A percentile compares a stretch with the other conserved stretches of the same genome.
These are phyloP conservation scores for Bidens hawaiensis DNA, from an alignment of 140 eudicot species.

Conservation along the genomic window DNA sequence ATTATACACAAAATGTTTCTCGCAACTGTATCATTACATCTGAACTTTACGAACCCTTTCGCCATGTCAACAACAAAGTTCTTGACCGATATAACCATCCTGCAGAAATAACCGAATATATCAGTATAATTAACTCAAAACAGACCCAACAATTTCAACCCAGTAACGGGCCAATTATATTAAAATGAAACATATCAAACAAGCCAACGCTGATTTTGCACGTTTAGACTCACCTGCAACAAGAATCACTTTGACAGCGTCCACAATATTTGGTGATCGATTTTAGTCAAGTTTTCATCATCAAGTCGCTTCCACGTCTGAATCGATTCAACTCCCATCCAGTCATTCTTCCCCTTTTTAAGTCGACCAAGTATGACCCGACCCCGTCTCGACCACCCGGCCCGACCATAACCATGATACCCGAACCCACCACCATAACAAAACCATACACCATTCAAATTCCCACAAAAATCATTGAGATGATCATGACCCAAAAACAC, in stretches of 20 bases:
- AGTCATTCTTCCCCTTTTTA: conserved; percentile 52
- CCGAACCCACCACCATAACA: conserved; percentile 98
- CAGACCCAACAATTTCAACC: neutral
- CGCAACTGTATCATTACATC: neutral
- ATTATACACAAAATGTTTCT: neutral
- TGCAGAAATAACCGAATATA: neutral
- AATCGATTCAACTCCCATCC: conserved; percentile 74
- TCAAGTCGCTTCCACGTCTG: conserved; percentile 88
- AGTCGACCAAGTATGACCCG: conserved; percentile 62
- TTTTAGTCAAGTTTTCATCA: conserved; percentile 56
- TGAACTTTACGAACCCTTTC: neutral
- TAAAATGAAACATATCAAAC: neutral
- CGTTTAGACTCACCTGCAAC: conserved; percentile 11
- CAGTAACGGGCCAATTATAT: neutral
- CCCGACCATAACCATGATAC: conserved; percentile 85
- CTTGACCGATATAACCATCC: neutral
- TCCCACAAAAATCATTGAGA: conserved; percentile 84
- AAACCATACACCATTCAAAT: conserved; percentile 79
- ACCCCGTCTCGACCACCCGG: conserved; percentile 73
- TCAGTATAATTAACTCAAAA: neutral
- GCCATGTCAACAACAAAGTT: neutral
- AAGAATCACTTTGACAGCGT: conserved; percentile 26
- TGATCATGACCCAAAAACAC: conserved; percentile 94
- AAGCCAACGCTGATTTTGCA: neutral
- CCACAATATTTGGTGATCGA: conserved; percentile 86